Evolutionary conservation across 1,139 yeast genomes (phyloP).

Genomic region (Taphrina betulina): DNA sequence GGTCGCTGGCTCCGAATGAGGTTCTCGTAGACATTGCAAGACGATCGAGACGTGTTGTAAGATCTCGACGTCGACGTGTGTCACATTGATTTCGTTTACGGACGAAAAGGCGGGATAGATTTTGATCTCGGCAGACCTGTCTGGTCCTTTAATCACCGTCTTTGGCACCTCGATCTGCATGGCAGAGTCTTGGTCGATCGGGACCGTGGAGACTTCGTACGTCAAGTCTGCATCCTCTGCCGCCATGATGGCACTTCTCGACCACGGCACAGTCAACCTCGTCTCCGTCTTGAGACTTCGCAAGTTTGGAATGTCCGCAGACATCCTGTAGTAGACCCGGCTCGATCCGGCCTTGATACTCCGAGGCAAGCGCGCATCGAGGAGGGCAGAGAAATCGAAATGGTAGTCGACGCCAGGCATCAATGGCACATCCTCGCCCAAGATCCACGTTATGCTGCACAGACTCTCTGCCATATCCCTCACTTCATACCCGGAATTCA

Average conservation of each 20-base stretch:
- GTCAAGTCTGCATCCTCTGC: neutral
- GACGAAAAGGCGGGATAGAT: neutral
- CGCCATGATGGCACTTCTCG: constrained; percentile 9
- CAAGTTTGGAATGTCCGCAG: constrained; percentile 5
- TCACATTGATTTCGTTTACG: constrained; percentile 2
- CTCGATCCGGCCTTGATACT: constrained; percentile 11
- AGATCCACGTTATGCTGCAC: constrained; percentile 10
- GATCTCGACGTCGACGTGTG: constrained; percentile 8
- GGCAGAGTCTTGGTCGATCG: neutral
- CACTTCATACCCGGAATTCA: constrained; percentile 9
- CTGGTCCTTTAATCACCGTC: constrained; percentile 13
- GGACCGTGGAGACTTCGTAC: neutral
- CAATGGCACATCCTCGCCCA: constrained; percentile 18
- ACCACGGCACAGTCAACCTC: constrained; percentile 12
- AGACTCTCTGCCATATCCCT: constrained; percentile 9
- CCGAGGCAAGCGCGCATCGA: constrained; percentile 15
- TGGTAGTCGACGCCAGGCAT: neutral
- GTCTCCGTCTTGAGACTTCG: constrained; percentile 11
- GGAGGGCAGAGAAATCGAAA: constrained; percentile 2
- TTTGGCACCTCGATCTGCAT: neutral
- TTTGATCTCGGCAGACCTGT: neutral
- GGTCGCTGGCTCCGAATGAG: constrained; percentile 4
- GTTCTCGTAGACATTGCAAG: constrained; percentile 6
- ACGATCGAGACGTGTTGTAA: constrained; percentile 8
- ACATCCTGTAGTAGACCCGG: constrained; percentile 5